phyloP scores from a whole-genome alignment of 1,284 basidiomycete species.

The Cutaneotrichosporon dermatis region DNA sequence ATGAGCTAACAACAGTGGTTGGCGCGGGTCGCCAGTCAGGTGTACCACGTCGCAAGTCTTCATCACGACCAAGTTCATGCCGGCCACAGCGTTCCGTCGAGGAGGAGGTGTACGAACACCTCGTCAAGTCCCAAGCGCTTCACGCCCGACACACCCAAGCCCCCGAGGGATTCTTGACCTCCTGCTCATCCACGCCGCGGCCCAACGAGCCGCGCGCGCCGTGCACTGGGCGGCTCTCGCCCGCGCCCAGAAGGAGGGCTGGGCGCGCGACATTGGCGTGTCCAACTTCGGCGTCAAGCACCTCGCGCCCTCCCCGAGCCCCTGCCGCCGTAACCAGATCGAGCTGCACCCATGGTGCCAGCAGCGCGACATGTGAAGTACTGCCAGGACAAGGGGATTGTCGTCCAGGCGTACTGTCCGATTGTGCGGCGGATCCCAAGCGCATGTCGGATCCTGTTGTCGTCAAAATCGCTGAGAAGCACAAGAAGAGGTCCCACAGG shows the following conservation, averaged over 20 bases:
- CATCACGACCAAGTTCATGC: conserved; percentile 60
- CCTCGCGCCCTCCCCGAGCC: conserved; percentile 66
- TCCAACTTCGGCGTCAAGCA: conserved; percentile 74
- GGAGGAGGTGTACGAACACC: conserved; percentile 47
- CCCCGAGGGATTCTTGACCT: conserved; percentile 58
- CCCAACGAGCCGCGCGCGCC: conserved; percentile 32
- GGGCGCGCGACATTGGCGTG: conserved; percentile 67
- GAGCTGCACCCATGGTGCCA: conserved; percentile 70
- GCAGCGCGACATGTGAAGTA: conserved; percentile 72
- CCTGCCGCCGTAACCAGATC: conserved; percentile 79
- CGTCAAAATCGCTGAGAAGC: conserved; percentile 57
- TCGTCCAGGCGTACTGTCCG: conserved; percentile 74
- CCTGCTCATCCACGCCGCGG: conserved; percentile 62
- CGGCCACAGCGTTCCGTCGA: conserved; percentile 52
- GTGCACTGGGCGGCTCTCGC: conserved; percentile 36
- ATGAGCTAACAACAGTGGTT: conserved; percentile 26
- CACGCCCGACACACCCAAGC: conserved; percentile 5
- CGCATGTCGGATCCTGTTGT: conserved; percentile 58
- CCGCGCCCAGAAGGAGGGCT: conserved; percentile 56
- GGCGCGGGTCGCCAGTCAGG: conserved; percentile 20
- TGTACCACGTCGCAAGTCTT: conserved; percentile 37
- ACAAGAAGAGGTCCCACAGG: conserved; percentile 62
- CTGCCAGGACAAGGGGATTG: conserved; percentile 63
- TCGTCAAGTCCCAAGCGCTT: conserved; percentile 25
- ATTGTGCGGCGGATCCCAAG: conserved; percentile 57